Evolutionary conservation across 2,329 filamentous ascomycete genomes (phyloP).

Genomic region (Sporothrix inflata): DNA sequence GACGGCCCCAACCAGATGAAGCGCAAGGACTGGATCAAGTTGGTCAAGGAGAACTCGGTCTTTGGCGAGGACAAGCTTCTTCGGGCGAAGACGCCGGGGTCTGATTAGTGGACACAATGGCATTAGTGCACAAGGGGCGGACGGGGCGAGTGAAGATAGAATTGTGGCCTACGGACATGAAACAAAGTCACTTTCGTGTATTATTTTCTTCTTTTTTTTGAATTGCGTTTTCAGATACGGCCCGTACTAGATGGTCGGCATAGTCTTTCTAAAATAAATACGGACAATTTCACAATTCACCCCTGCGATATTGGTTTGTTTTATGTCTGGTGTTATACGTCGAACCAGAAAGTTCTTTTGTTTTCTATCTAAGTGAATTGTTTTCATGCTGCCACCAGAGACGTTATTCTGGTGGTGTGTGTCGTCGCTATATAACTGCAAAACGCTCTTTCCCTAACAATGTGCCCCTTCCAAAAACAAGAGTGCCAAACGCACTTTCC

Average conservation of each 20-base stretch:
- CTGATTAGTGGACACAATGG: not conserved
- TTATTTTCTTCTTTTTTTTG: not conserved
- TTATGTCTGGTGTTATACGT: not conserved
- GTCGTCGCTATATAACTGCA: not conserved
- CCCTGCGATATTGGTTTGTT: not conserved
- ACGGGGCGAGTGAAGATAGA: not conserved
- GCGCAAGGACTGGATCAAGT: slow-evolving; percentile 59
- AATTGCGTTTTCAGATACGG: not conserved
- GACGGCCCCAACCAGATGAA: slow-evolving; percentile 56
- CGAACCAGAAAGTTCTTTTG: not conserved
- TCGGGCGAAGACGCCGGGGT: slow-evolving; percentile 36
- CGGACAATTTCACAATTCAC: too few relatives aligned
- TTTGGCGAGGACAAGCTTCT: slow-evolving; percentile 62
- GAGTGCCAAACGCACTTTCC: not conserved
- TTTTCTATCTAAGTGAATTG: not conserved
- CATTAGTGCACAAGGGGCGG: too few relatives aligned
- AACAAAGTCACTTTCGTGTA: not conserved
- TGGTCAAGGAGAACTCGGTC: slow-evolving; percentile 60
- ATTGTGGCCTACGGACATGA: too few relatives aligned
- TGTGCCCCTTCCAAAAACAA: not conserved
- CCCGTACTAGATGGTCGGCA: not conserved
- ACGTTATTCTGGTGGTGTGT: not conserved
- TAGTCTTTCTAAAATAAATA: not conserved
- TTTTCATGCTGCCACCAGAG: not conserved
- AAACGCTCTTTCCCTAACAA: slow-evolving; percentile 9